Percentiles rank a stretch among this genome's conserved stretches.
Conservation (phyloP, 345 rosid species). For the Citrus cavaleriei region DNA sequence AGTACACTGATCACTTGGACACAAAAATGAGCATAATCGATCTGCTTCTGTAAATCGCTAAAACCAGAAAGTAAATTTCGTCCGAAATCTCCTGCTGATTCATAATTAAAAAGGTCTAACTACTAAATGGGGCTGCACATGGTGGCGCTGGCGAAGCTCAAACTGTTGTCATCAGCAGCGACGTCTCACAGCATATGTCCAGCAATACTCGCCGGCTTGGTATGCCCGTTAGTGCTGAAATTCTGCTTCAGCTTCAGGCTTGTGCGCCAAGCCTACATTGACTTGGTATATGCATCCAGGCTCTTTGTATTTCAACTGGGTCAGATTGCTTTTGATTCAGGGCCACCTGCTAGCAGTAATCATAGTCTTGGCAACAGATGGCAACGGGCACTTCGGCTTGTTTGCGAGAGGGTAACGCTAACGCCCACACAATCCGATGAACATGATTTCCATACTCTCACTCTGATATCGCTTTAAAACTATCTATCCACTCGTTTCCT, state of each 20-base stretch:
- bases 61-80: neutral
- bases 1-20: no score
- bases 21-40: neutral
- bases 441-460: slow-evolving; percentile 31
- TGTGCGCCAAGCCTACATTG: slow-evolving; percentile 5
- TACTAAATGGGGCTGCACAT: neutral
- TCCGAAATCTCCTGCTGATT: neutral
- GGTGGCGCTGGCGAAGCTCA: slow-evolving; percentile 28
- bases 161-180: slow-evolving; percentile 8
- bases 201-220: slow-evolving; percentile 1
- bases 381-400: slow-evolving; percentile 26
- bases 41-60: neutral
- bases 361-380: slow-evolving; percentile 6
- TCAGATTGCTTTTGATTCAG: slow-evolving; percentile 21
- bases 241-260: slow-evolving; percentile 15
- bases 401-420: slow-evolving; percentile 16
- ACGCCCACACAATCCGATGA: slow-evolving; percentile 14
- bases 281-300: slow-evolving; percentile 22
- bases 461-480: slow-evolving; percentile 27
- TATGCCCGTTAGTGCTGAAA: slow-evolving; percentile 27
- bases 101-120: no score
- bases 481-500: no score
- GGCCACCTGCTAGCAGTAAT: neutral
- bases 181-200: slow-evolving; percentile 9
- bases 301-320: slow-evolving; percentile 31